Conservation (phyloP, 192 early-diverging fungal species). For the Podila verticillata region DNA sequence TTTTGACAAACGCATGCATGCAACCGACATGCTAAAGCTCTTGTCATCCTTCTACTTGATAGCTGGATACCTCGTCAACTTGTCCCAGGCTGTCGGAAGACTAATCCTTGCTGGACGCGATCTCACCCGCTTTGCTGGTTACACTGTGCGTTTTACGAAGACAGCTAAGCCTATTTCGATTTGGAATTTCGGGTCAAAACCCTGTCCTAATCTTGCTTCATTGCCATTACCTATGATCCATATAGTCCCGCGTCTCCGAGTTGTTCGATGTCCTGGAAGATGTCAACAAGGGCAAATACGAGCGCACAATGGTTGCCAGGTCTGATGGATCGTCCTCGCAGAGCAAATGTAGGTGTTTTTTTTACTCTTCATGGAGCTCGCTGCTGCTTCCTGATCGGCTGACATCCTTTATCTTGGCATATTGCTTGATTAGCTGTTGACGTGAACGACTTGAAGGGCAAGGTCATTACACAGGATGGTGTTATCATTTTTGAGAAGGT, state of each 20-base stretch:
- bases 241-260: slow-evolving; percentile 64
- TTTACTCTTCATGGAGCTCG: no score
- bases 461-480: slow-evolving; percentile 59
- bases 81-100: slow-evolving; percentile 71
- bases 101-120: slow-evolving; percentile 73
- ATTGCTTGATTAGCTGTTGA: slow-evolving; percentile 23
- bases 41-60: not conserved
- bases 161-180: not conserved
- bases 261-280: slow-evolving; percentile 66
- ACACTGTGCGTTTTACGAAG: slow-evolving; percentile 53
- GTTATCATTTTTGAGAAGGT: slow-evolving; percentile 76
- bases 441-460: slow-evolving; percentile 61
- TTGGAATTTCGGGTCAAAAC: not conserved
- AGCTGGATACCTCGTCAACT: slow-evolving; percentile 70
- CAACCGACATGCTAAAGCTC: not conserved
- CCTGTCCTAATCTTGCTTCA: not conserved
- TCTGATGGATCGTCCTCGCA: slow-evolving; percentile 13
- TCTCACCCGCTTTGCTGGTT: slow-evolving; percentile 70
- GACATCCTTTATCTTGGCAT: no score
- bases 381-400: no score
- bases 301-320: slow-evolving; percentile 61
- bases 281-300: slow-evolving; percentile 64
- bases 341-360: slow-evolving; percentile 13
- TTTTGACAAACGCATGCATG: no score
- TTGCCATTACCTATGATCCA: not conserved